Base-by-base conservation (phyloP, 176 grass and related monocot species). In the Carex cristatella region DNA sequence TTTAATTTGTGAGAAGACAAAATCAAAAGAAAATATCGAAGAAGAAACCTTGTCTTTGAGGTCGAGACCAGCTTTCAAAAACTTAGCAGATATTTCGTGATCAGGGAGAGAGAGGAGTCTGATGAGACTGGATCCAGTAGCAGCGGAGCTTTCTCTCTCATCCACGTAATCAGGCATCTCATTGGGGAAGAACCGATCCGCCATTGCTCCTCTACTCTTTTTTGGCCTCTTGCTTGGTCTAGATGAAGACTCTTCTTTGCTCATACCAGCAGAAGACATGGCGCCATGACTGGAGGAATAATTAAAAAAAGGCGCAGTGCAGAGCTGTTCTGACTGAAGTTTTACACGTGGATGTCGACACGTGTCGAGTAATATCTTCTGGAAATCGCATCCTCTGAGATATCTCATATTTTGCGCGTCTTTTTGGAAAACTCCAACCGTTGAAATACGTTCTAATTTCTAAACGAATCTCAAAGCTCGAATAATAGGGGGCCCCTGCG, bases 151-250 rank as follows among this genome's bases (percentile, higher is more conserved):
- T 68, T 92, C 59, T 23, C 46, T 68, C 86, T 95, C 93, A 69
- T 88, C 83, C 75, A 92, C 87, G 80, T 92, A 98, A 70, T 93
- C 90, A 2, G 90, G 91, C 83, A 95, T 90, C 53, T 98, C 91
- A 66, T 95, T 95, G 32, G 85, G 85, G 71, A 95, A 94, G 90
- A 90, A 95, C 48, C 96, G 93, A 62, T 95, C 91, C 18, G 87
- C 93, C 93, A 98, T 98, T 83, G 53, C 44, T 65, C 35, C 85
- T 35, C 71, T 59, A 14, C 55, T 49, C 61, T 58, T 64, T 66
- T 76, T 78, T 30, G 35, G 65, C 27, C n/a, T 85, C 38, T 49
- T 76, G 19, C 56, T 46, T n/a, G 42, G 42, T 85, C n/a, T 76
- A 58, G 49, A 13, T 28, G 28, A 40, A 60, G 38, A 58, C 10